Conservation (phyloP, 176 grass and related monocot genomes). For the Zea luxurians region DNA sequence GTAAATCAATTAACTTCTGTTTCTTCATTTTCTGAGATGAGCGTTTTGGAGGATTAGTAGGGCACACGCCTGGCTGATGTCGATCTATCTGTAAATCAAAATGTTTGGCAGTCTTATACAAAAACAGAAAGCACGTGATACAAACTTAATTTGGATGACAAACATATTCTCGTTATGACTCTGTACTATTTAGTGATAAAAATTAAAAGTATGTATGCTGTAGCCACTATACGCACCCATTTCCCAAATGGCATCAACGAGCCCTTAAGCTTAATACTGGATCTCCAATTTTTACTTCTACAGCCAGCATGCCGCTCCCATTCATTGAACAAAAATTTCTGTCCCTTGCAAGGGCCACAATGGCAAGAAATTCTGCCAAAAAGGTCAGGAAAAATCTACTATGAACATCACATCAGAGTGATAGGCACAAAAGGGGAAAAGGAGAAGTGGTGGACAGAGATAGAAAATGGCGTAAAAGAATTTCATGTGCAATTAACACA, state of each 20-base stretch:
- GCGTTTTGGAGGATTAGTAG: slow-evolving; percentile 63
- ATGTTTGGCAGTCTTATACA: slow-evolving; percentile 30
- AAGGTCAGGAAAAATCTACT: slow-evolving; percentile 7
- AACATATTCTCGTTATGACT: not conserved
- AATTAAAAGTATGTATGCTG: slow-evolving; percentile 19
- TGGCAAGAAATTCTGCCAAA: slow-evolving; percentile 76
- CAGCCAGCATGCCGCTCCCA: slow-evolving; percentile 90
- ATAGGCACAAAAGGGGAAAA: slow-evolving; percentile 22
- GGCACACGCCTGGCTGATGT: slow-evolving; percentile 57
- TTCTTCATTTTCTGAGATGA: slow-evolving; percentile 89
- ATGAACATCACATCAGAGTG: not conserved
- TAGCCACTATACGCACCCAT: slow-evolving; percentile 62
- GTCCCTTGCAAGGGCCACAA: slow-evolving; percentile 81
- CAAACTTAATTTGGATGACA: slow-evolving; percentile 10
- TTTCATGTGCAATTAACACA: slow-evolving; percentile 20
- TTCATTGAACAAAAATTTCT: slow-evolving; percentile 85
- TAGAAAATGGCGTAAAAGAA: not conserved
- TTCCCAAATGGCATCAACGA: slow-evolving; percentile 74
- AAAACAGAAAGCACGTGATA: slow-evolving; percentile 19
- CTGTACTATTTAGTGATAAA: slow-evolving; percentile 17
- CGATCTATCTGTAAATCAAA: slow-evolving; percentile 69
- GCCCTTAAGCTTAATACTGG: slow-evolving; percentile 85
- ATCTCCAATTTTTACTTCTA: slow-evolving; percentile 98
- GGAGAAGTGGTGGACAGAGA: not conserved
- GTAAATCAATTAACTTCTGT: slow-evolving; percentile 71